Evolutionary conservation across 2,329 filamentous ascomycete genomes (phyloP), one percentile per base, ranked within the genome.

Genomic region (Colletotrichum melonis): DNA sequence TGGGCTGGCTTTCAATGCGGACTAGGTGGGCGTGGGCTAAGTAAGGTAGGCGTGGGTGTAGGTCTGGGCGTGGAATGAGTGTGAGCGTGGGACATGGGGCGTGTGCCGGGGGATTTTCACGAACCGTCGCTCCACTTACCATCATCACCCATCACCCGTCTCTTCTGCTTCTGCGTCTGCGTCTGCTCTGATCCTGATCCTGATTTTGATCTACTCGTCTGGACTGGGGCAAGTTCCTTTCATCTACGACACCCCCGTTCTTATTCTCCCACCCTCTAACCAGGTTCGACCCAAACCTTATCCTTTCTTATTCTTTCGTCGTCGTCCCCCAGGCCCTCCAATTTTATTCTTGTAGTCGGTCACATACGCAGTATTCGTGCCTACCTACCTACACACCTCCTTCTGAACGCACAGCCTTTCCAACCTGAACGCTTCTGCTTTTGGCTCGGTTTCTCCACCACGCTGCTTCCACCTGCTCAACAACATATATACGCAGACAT

Each of bases 401-500:
- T 63, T 24, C 42, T 63, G 60, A 24, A 49, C 60, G 49, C 68
- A 72, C 67, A 72, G 68, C 71, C 54, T 72, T 56, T 72, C 38
- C 35, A 56, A 56, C 63, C 30, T 38, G 46, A 35, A 49, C 24
- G 26, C 64, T 49, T 67, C 49, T 57, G 63, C 63, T 64, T 64
- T 42, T 56, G 52, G 60, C 24, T 24, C 64, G 64, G 70, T 73
- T 67, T 73, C 66, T 69, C 66, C 35, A 35, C 70, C 70, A 73
- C 70, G 70, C 65, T 35, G 66, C 66, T 73, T 69, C 66, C 70
- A 73, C 59, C 66, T 60, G 66, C 70, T 65, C 70, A 69, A 73
- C 28, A 42, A 63, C 69, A 69, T 73, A 73, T 73, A 73, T 65
- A 69, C 66, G 54, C 70, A 24, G 54, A 49, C 55, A 60, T 64